These are phyloP conservation scores for Penicillium sp. DNA, from an alignment of 2,329 filamentous ascomycete genomes.

Conservation along the genomic window DNA sequence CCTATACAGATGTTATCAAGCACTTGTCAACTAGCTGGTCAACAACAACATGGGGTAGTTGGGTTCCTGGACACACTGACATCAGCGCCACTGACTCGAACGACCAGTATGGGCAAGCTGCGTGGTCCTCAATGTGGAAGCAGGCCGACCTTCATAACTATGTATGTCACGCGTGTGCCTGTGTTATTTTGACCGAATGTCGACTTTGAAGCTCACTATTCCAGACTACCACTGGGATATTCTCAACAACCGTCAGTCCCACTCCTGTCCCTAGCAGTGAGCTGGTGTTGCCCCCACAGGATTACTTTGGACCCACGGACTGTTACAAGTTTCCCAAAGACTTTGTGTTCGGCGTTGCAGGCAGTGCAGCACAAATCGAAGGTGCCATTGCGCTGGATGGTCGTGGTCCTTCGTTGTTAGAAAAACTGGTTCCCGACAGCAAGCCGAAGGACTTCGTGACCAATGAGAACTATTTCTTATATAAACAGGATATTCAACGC, in stretches of 20 bases:
- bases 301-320: conserved; percentile 50
- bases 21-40: conserved; percentile 25
- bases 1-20: conserved; percentile 27
- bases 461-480: conserved; percentile 53
- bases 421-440: conserved; percentile 37
- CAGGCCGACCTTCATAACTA: conserved; percentile 34
- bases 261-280: conserved; percentile 58
- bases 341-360: conserved; percentile 49
- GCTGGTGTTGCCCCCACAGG: conserved; percentile 56
- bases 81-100: conserved; percentile 30
- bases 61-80: conserved; percentile 31
- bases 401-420: conserved; percentile 41
- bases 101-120: conserved; percentile 38
- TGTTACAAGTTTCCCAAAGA: conserved; percentile 38
- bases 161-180: conserved; percentile 4
- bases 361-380: conserved; percentile 49
- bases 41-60: conserved; percentile 38
- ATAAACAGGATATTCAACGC: conserved; percentile 50
- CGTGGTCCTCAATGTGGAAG: conserved; percentile 40
- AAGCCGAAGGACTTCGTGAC: conserved; percentile 51
- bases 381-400: conserved; percentile 46
- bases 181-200: background rate
- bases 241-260: conserved; percentile 56
- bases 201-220: background rate
- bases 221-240: conserved; percentile 38